A percentile compares a stretch with the other conserved stretches of the same genome.
These are phyloP conservation scores for Aspergillus oerlinghausenensis DNA, from an alignment of 2,329 filamentous ascomycete species.

Conservation along the genomic window DNA sequence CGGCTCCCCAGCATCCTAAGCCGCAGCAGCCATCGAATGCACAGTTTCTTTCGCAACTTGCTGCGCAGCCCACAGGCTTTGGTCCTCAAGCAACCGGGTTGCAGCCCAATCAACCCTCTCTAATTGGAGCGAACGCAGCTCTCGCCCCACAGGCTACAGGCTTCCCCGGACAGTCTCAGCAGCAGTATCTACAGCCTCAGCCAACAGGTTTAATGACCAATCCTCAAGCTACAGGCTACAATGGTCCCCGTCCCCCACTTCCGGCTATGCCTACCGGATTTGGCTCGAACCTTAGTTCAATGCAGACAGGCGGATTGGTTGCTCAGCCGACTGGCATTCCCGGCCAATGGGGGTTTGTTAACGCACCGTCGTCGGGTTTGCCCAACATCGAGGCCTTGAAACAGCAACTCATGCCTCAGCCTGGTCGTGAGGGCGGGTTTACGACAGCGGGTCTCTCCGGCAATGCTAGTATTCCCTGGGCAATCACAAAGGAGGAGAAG, in stretches of 20 bases:
- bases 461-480: constrained; percentile 95
- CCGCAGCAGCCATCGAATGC: constrained; percentile 67
- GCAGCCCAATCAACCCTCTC: constrained; percentile 50
- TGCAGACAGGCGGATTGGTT: constrained; percentile 72
- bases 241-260: constrained; percentile 72
- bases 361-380: constrained; percentile 80
- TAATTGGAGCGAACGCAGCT: constrained; percentile 36
- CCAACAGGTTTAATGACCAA: constrained; percentile 68
- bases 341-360: constrained; percentile 98
- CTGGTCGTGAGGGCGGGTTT: constrained; percentile 79
- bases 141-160: constrained; percentile 37
- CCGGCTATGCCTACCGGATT: constrained; percentile 75
- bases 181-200: constrained; percentile 59
- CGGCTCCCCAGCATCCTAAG: constrained; percentile 60
- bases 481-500: constrained; percentile 98
- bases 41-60: constrained; percentile 55
- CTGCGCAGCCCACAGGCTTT: constrained; percentile 49
- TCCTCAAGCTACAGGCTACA: constrained; percentile 73
- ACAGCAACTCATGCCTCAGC: constrained; percentile 94
- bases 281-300: constrained; percentile 57
- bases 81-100: constrained; percentile 64
- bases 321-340: constrained; percentile 91
- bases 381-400: constrained; percentile 92
- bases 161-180: constrained; percentile 45
- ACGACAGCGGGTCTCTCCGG: constrained; percentile 84